These are phyloP conservation scores for Blastobotrys capitulatus DNA, from an alignment of 1,139 yeast genomes.

Conservation along the genomic window DNA sequence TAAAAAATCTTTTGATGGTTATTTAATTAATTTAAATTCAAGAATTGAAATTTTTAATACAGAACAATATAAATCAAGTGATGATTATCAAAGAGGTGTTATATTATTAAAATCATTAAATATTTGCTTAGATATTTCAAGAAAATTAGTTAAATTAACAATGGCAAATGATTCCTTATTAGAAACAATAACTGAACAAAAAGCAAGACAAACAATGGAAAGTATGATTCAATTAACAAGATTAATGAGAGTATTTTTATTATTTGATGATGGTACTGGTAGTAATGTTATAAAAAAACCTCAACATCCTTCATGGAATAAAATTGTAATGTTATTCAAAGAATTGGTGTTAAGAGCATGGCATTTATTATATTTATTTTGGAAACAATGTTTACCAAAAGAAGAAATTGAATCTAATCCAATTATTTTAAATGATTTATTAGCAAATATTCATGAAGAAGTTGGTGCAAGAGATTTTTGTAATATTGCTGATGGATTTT, in stretches of 20 bases:
- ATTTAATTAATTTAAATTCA: conserved; percentile 45
- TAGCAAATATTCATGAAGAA: conserved; percentile 63
- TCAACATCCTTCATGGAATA: conserved; percentile 32
- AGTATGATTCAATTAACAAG: conserved; percentile 35
- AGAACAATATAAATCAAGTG: conserved; percentile 18
- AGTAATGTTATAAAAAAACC: conserved; percentile 31
- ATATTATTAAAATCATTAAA: conserved; percentile 41
- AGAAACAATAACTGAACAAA: conserved; percentile 13
- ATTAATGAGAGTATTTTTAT: conserved; percentile 40
- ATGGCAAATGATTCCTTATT: conserved; percentile 17
- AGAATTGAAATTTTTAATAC: conserved; percentile 39
- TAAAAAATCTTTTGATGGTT: conserved; percentile 47
- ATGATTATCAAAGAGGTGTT: conserved; percentile 23
- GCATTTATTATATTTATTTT: conserved; percentile 33
- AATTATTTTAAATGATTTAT: conserved; percentile 39
- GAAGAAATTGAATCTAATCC: conserved; percentile 21
- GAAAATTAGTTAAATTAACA: conserved; percentile 27
- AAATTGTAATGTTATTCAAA: conserved; percentile 41
- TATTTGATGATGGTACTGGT: conserved; percentile 37
- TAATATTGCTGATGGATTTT: conserved; percentile 55
- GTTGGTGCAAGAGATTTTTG: conserved; percentile 69
- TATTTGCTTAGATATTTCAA: conserved; percentile 42
- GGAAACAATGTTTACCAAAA: conserved; percentile 21
- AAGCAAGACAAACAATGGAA: conserved; percentile 23
- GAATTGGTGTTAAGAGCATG: conserved; percentile 47